Base-by-base conservation (phyloP, 805 yeast genomes). In the Teunomyces atbi region DNA sequence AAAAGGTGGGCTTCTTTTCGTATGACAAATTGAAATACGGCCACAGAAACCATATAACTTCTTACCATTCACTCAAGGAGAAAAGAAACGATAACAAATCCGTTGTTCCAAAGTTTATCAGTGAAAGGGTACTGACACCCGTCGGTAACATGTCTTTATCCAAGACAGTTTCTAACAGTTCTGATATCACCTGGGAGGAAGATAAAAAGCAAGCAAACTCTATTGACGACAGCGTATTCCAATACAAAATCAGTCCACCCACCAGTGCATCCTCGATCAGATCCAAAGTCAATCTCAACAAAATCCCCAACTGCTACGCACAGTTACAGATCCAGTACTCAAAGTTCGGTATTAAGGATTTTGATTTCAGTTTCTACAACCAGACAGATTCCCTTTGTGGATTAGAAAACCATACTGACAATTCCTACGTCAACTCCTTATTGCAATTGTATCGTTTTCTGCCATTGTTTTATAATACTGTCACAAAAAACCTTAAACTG, bases 261-360 rank as follows among this genome's bases (percentile, higher is more conserved):
- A 20, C 27, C 28, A 20, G 28, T 12, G 28, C 39, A 20, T 21
- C 39, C 13, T 35, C 43, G 5, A 21, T 41, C 15, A 12, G 13
- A 13, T 35, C 41, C 26, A 37, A 49, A 15, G 42, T 39, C 36
- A 49, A 41, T 42, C n/a, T 12, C 39, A 61, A 46, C 43, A 54
- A 46, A 69, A 77, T 56, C 60, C 96, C 97, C 1, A 83, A 84
- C 44, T 86, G 91, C 29, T 92, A 85, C 67, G 72, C 82, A 34
- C 81, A 83, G 55, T 71, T 89, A 39, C 86, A 84, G 49, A 87
- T 92, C 45, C 78, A 84, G 35, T 92, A 91, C 64, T 86, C 95
- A 46, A 84, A 81, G 56, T 92, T 89, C 64, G 99, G 99, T 21
- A 90, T 94, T 26, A 89, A 86, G 55, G 97, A 90, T 63, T 94